Evolutionary conservation across 306 rosid genomes (phyloP).

Genomic region (Psophocarpus tetragonolobus): DNA sequence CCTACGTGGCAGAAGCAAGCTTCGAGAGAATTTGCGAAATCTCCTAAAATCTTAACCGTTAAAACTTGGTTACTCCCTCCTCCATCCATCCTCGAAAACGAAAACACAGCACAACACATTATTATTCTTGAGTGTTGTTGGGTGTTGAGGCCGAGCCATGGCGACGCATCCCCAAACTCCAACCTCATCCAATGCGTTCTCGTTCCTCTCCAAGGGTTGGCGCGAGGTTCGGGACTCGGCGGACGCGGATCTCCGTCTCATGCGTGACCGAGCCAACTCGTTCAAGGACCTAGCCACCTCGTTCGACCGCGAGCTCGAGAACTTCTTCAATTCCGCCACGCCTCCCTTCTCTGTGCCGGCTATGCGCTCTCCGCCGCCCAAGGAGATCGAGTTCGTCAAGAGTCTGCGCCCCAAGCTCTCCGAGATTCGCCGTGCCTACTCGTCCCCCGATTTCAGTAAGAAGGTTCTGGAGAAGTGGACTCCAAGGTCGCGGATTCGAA

Average conservation of each 20-base stretch:
- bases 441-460: constrained; percentile 90
- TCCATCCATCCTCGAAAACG: background rate
- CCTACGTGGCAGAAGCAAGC: constrained; percentile 40
- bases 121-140: background rate
- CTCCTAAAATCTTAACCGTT: constrained; percentile 34
- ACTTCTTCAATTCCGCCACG: constrained; percentile 68
- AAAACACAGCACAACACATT: background rate
- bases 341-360: constrained; percentile 63
- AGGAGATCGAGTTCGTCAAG: constrained; percentile 92
- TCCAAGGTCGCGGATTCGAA: constrained; percentile 78
- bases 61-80: background rate
- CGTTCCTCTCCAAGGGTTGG: constrained; percentile 92
- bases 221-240: constrained; percentile 92
- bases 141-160: constrained; percentile 47
- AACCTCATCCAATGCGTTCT: constrained; percentile 65
- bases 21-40: constrained; percentile 35
- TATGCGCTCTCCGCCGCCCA: constrained; percentile 60
- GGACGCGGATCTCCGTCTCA: constrained; percentile 85
- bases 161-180: constrained; percentile 49
- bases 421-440: constrained; percentile 75
- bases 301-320: constrained; percentile 90
- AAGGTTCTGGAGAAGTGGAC: constrained; percentile 92
- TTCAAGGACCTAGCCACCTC: constrained; percentile 86
- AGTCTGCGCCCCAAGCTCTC: constrained; percentile 80
- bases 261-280: constrained; percentile 89